Percentiles rank a stretch among this genome's conserved stretches.
phyloP scores from a whole-genome alignment of 345 rosid species.

The Populus tremula region DNA sequence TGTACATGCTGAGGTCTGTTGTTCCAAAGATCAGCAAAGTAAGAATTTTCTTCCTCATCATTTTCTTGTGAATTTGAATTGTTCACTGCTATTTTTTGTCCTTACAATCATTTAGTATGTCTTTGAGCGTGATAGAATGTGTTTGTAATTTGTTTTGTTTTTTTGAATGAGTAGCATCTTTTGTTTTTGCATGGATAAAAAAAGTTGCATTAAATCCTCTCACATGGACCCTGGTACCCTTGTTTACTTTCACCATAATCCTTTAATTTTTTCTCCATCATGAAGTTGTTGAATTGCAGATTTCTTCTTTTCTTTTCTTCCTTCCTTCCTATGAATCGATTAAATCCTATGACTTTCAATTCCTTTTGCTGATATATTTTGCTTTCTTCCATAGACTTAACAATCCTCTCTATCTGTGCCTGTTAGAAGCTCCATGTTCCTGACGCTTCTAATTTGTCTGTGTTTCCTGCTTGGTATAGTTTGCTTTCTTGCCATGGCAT shows the following conservation, averaged over 20 bases:
- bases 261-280: not conserved
- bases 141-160: not conserved
- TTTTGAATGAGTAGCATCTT: not conserved
- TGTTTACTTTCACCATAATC: conserved; percentile 6
- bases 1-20: conserved; percentile 86
- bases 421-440: not conserved
- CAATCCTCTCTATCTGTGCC: not conserved
- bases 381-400: not conserved
- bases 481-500: not conserved
- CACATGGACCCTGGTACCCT: conserved; percentile 16
- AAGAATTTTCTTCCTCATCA: conserved; percentile 25
- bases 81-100: not conserved
- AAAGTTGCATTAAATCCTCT: conserved; percentile 19
- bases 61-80: conserved; percentile 24
- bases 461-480: not conserved
- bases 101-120: conserved; percentile 9
- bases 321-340: not conserved
- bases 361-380: not conserved
- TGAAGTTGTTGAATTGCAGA: not conserved
- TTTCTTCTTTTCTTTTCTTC: not conserved
- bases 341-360: not conserved
- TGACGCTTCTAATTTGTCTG: not conserved
- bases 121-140: not conserved
- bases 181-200: conserved; percentile 4
- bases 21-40: conserved; percentile 99